Evolutionary conservation across 805 yeast species (phyloP).

Genomic region (Saturnispora dispora): DNA sequence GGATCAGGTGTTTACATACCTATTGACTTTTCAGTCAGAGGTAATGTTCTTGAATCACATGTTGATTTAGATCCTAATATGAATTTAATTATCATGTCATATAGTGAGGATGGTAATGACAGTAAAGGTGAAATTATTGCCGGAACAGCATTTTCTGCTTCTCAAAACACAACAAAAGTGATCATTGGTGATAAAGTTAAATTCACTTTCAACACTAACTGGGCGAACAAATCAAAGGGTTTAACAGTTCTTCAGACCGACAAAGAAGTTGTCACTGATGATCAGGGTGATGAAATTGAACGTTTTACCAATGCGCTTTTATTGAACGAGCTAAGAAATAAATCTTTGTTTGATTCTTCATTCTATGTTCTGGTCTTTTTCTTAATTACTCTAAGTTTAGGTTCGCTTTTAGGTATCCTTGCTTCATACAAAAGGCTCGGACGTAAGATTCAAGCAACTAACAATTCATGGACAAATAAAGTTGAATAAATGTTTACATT

Average conservation of each 20-base stretch:
- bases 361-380: neutral
- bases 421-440: constrained; percentile 20
- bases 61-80: constrained; percentile 53
- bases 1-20: constrained; percentile 44
- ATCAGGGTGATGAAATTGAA: constrained; percentile 3
- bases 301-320: constrained; percentile 3
- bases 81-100: constrained; percentile 33
- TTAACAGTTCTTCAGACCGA: neutral
- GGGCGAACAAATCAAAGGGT: constrained; percentile 29
- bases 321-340: neutral
- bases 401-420: constrained; percentile 19
- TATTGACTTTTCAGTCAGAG: constrained; percentile 53
- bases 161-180: constrained; percentile 50
- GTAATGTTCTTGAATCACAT: constrained; percentile 58
- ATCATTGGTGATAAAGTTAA: constrained; percentile 60
- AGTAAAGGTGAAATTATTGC: constrained; percentile 33
- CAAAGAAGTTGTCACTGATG: neutral
- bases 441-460: constrained; percentile 15
- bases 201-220: constrained; percentile 47
- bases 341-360: constrained; percentile 1
- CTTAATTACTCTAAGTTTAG: constrained; percentile 6
- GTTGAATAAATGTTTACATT: constrained; percentile 15
- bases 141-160: constrained; percentile 50
- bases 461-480: constrained; percentile 16
- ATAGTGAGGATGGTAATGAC: constrained; percentile 4